Percentiles rank a stretch among this genome's conserved stretches.
Evolutionary conservation across 2,329 filamentous ascomycete species (phyloP).

Genomic region (Onygenales sp.): DNA sequence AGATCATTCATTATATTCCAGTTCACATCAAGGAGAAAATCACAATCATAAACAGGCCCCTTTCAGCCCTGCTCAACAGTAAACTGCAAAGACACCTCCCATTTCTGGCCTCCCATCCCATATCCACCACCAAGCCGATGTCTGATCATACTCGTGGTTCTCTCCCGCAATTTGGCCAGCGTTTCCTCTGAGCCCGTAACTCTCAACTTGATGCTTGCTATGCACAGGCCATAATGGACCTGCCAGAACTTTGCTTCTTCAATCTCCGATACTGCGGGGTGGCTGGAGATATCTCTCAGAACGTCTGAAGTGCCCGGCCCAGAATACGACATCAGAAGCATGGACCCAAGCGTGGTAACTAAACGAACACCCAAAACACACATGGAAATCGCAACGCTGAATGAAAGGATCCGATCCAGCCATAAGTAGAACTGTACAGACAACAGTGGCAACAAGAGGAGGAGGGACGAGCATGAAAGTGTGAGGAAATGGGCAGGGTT

Average conservation of each 20-base stretch:
- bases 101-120: conserved; percentile 66
- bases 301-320: conserved; percentile 57
- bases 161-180: conserved; percentile 62
- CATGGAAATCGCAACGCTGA: conserved; percentile 78
- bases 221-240: conserved; percentile 91
- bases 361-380: conserved; percentile 75
- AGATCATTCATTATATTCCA: conserved; percentile 3
- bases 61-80: conserved; percentile 40
- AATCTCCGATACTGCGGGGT: conserved; percentile 64
- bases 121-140: conserved; percentile 83
- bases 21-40: background rate
- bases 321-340: conserved; percentile 88
- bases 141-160: conserved; percentile 68
- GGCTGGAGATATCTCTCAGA: conserved; percentile 74
- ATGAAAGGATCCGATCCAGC: conserved; percentile 74
- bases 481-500: conserved; percentile 96
- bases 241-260: conserved; percentile 97
- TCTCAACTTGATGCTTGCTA: conserved; percentile 82
- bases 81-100: conserved; percentile 89
- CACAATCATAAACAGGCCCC: conserved; percentile 9
- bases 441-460: conserved; percentile 73
- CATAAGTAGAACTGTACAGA: conserved; percentile 71
- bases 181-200: conserved; percentile 63
- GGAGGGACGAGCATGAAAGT: conserved; percentile 69
- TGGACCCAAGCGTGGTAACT: conserved; percentile 76